These are phyloP conservation scores for Globisporangium perplexum DNA, from an alignment of 352 stramenopile genomes.

Conservation along the genomic window DNA sequence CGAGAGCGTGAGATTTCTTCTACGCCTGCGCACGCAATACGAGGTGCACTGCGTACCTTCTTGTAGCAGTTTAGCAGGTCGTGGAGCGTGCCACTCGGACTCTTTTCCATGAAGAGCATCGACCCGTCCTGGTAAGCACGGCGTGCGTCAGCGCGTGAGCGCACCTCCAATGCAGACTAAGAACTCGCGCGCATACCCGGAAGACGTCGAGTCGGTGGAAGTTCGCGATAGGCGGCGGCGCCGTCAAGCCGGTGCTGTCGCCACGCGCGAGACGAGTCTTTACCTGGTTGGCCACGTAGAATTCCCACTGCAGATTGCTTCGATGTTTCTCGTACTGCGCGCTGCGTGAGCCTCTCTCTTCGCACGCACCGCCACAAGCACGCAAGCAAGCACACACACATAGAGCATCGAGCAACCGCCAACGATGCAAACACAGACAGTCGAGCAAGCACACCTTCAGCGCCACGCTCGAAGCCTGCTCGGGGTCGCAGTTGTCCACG, in stretches of 20 bases:
- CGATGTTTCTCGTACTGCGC: conserved; percentile 62
- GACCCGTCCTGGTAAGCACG: conserved; percentile 51
- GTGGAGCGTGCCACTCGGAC: conserved; percentile 57
- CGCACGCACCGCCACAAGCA: background rate
- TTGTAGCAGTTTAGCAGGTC: conserved; percentile 78
- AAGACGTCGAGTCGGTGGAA: conserved; percentile 61
- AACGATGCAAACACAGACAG: background rate
- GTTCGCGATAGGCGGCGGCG: conserved; percentile 23
- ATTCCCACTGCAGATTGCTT: conserved; percentile 75
- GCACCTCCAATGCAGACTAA: background rate
- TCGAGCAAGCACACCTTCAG: conserved; percentile 51
- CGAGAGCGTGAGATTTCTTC: background rate
- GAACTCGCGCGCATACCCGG: conserved; percentile 19
- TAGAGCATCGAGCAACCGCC: background rate
- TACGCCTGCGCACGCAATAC: background rate
- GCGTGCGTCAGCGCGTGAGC: background rate
- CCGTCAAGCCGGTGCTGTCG: conserved; percentile 16
- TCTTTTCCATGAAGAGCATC: conserved; percentile 72
- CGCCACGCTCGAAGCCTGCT: conserved; percentile 28
- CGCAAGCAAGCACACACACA: background rate
- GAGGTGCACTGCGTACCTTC: conserved; percentile 31
- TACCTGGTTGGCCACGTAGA: conserved; percentile 62
- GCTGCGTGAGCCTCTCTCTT: background rate
- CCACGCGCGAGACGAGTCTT: conserved; percentile 21
- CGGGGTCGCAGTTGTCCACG: conserved; percentile 19